Percentiles rank a stretch among this genome's conserved stretches.
Evolutionary conservation across 2,329 filamentous ascomycete species (phyloP).

Genomic region (Drechslerella coelobrocha): DNA sequence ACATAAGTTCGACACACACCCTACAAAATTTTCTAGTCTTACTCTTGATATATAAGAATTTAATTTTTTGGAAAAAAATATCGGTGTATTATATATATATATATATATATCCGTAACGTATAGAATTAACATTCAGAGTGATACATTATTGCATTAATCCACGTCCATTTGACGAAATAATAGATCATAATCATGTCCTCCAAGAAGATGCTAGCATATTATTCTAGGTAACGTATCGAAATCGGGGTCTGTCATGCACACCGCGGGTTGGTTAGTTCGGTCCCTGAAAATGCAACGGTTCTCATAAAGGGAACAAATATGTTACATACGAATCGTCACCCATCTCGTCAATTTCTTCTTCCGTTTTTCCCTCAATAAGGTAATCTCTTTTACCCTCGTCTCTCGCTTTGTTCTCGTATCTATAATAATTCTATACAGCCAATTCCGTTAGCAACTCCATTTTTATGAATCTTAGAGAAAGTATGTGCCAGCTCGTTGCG

Average conservation of each 20-base stretch:
- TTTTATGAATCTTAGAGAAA: background rate
- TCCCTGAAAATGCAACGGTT: background rate
- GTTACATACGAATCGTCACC: conserved; percentile 58
- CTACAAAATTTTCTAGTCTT: no score
- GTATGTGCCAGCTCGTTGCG: no score
- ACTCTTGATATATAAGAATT: no score
- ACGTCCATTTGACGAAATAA: no score
- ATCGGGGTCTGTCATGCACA: conserved; percentile 25
- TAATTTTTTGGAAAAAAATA: no score
- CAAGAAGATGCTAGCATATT: background rate
- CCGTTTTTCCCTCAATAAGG: conserved; percentile 59
- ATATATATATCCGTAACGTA: no score
- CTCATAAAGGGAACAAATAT: background rate
- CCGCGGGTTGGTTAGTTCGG: background rate
- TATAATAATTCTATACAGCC: conserved; percentile 48
- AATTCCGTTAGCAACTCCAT: background rate
- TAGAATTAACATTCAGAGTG: no score
- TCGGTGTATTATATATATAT: no score
- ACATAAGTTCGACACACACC: no score
- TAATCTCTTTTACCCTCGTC: conserved; percentile 58
- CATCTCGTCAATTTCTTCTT: conserved; percentile 60
- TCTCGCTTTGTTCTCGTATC: conserved; percentile 57
- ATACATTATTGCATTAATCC: no score
- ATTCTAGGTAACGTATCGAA: conserved; percentile 33
- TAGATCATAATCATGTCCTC: no score